These are phyloP conservation scores for Ustilago bromivora DNA, from an alignment of 1,284 basidiomycete genomes.

Conservation along the genomic window DNA sequence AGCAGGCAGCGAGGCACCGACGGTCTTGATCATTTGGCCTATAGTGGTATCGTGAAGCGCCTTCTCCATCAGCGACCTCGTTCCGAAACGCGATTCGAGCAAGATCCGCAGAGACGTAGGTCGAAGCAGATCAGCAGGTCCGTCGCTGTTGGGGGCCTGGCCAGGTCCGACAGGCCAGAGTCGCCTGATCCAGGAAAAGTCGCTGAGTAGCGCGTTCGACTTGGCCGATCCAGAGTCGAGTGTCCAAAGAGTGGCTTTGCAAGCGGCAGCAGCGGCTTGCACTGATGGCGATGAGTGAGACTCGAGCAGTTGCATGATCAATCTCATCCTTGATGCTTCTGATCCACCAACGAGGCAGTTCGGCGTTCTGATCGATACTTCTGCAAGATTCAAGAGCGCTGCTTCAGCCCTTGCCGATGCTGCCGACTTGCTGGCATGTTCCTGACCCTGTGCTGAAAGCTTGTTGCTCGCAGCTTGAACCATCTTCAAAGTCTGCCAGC, in stretches of 20 bases:
- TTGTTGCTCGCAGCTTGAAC: slow-evolving; percentile 30
- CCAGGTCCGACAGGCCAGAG: slow-evolving; percentile 21
- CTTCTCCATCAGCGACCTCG: slow-evolving; percentile 34
- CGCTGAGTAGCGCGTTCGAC: slow-evolving; percentile 27
- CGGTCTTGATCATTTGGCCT: slow-evolving; percentile 36
- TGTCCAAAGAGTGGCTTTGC: slow-evolving; percentile 37
- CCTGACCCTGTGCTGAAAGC: slow-evolving; percentile 10
- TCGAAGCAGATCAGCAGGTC: slow-evolving; percentile 42
- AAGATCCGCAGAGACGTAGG: slow-evolving; percentile 30
- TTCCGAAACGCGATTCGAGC: slow-evolving; percentile 42
- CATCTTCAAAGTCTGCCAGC: slow-evolving; percentile 39
- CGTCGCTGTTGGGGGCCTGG: slow-evolving; percentile 17
- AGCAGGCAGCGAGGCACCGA: slow-evolving; percentile 39
- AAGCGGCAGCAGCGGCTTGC: slow-evolving; percentile 34
- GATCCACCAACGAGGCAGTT: slow-evolving; percentile 14
- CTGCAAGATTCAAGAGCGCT: slow-evolving; percentile 29
- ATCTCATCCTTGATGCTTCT: slow-evolving; percentile 20
- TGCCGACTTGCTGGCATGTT: neutral
- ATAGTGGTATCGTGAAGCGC: slow-evolving; percentile 37
- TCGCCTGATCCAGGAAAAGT: slow-evolving; percentile 42
- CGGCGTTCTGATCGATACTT: slow-evolving; percentile 33
- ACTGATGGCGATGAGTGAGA: slow-evolving; percentile 18
- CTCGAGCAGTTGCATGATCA: slow-evolving; percentile 37
- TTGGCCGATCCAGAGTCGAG: slow-evolving; percentile 15
- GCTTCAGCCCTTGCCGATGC: slow-evolving; percentile 25